Percentiles rank a stretch among this genome's conserved stretches.
Conservation (phyloP, 2,329 filamentous ascomycete species). For the Mycocentrospora acerina region DNA sequence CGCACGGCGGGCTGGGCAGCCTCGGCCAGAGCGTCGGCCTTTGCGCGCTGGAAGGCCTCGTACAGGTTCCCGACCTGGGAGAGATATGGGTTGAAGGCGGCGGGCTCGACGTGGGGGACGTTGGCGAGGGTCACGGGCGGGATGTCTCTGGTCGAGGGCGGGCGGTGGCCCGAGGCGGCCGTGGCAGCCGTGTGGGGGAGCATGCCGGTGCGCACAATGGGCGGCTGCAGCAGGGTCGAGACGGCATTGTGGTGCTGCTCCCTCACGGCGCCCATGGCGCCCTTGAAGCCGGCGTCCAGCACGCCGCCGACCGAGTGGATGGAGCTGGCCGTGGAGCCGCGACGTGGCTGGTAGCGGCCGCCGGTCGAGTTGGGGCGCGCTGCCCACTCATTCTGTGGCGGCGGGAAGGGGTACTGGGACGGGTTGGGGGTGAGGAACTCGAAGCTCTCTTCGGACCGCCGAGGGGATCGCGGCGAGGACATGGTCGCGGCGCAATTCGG, state of each 20-base stretch:
- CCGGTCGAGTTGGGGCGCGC: constrained; percentile 50
- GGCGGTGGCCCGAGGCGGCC: constrained; percentile 70
- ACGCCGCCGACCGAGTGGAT: constrained; percentile 84
- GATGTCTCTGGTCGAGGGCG: constrained; percentile 85
- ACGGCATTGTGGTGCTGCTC: constrained; percentile 93
- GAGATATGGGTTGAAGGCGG: constrained; percentile 82
- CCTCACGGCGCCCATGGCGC: constrained; percentile 59
- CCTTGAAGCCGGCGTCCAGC: constrained; percentile 67
- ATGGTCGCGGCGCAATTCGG: constrained; percentile 35
- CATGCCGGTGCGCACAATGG: constrained; percentile 85
- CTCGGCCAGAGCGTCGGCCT: constrained; percentile 71
- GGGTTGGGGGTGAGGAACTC: constrained; percentile 48
- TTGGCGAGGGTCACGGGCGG: constrained; percentile 90
- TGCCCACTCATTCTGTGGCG: constrained; percentile 58
- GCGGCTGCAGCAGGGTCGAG: constrained; percentile 86
- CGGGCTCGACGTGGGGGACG: constrained; percentile 75
- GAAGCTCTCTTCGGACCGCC: constrained; percentile 53
- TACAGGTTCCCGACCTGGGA: constrained; percentile 83
- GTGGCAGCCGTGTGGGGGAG: constrained; percentile 75
- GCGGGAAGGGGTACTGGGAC: constrained; percentile 51
- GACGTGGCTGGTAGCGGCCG: constrained; percentile 58
- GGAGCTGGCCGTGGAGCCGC: constrained; percentile 85
- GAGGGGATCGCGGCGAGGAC: constrained; percentile 45
- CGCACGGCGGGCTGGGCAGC: constrained; percentile 49
- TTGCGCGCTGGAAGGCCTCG: constrained; percentile 82